Evolutionary conservation across 2,329 filamentous ascomycete species (phyloP).

Genomic region (Ceratocystis albifundus): DNA sequence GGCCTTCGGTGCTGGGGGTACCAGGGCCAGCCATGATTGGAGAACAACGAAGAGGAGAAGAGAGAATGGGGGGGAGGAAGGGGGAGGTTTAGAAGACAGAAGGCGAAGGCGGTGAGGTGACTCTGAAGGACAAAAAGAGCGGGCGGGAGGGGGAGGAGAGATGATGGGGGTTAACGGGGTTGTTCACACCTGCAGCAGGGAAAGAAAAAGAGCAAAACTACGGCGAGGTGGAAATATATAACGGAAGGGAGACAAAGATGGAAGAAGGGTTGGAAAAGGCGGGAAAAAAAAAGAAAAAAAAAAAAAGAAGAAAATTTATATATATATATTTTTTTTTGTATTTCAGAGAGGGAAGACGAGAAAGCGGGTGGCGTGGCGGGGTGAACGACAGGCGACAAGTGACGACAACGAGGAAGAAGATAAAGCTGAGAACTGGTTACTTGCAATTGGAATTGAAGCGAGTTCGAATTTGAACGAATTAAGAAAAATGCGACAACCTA

Average conservation of each 20-base stretch:
- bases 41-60: neutral
- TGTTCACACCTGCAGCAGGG: neutral
- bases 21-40: slow-evolving; percentile 44
- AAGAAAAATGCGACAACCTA: too few relatives aligned
- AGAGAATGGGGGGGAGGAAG: neutral
- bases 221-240: neutral
- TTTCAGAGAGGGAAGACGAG: neutral
- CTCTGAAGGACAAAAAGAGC: too few relatives aligned
- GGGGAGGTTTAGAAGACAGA: neutral
- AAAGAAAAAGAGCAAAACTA: neutral
- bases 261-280: neutral
- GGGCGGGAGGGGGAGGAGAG: too few relatives aligned
- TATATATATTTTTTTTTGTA: too few relatives aligned
- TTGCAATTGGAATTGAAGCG: slow-evolving; percentile 2
- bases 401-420: neutral
- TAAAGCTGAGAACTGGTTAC: neutral
- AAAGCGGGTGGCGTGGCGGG: slow-evolving; percentile 1
- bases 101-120: too few relatives aligned
- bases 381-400: neutral
- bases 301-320: neutral
- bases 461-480: slow-evolving; percentile 5
- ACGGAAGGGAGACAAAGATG: neutral
- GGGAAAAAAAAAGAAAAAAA: slow-evolving; percentile 4
- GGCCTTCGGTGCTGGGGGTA: slow-evolving; percentile 48
- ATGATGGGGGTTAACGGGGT: too few relatives aligned